Conservation (phyloP, 805 yeast species). For the Candida stauntonica region DNA sequence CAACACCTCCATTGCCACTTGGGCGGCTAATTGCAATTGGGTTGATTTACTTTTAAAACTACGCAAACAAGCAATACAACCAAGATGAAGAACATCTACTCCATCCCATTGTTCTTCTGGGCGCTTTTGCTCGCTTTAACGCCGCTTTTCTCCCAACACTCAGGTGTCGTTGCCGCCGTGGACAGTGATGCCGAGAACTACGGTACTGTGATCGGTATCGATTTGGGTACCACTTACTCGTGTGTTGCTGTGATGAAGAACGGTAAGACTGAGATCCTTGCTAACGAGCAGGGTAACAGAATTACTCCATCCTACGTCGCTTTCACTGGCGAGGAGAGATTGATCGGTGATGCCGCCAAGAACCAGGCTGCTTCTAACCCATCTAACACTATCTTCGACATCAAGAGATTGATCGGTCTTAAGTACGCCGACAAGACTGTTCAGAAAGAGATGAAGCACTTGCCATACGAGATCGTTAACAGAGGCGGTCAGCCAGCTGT, state of each 20-base stretch:
- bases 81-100: constrained; percentile 26
- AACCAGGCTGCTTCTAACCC: constrained; percentile 93
- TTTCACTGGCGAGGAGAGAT: constrained; percentile 85
- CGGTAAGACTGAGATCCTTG: constrained; percentile 87
- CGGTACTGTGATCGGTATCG: constrained; percentile 84
- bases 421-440: constrained; percentile 73
- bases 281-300: constrained; percentile 97
- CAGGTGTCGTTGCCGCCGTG: constrained; percentile 25
- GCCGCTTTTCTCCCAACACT: constrained; percentile 21
- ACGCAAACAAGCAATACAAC: no score
- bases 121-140: constrained; percentile 26
- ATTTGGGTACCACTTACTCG: constrained; percentile 95
- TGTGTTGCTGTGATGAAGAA: constrained; percentile 89
- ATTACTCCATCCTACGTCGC: constrained; percentile 95
- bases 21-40: not conserved
- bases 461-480: constrained; percentile 70
- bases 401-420: constrained; percentile 87
- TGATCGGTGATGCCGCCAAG: constrained; percentile 95
- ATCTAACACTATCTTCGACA: constrained; percentile 80
- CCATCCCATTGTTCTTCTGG: constrained; percentile 31
- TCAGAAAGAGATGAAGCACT: constrained; percentile 75
- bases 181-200: constrained; percentile 39
- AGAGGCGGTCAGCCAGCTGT: constrained; percentile 81
- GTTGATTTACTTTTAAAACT: no score
- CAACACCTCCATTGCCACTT: not conserved